Evolutionary conservation across 2,329 filamentous ascomycete genomes (phyloP), one percentile per base, ranked within the genome.

Genomic region (Colletotrichum sublineola): DNA sequence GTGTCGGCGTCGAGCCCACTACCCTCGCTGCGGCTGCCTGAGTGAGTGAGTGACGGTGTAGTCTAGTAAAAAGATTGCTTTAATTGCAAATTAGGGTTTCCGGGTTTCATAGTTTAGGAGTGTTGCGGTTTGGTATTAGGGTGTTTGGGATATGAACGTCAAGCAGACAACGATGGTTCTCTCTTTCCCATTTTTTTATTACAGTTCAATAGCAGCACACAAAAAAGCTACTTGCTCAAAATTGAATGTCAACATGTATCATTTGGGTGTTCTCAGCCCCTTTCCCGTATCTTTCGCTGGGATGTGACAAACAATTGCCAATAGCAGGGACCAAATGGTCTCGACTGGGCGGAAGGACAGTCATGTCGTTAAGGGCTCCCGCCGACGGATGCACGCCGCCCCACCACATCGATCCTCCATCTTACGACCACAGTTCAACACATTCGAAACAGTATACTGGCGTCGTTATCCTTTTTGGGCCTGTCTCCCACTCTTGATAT

Each of bases 1-100:
- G 96, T 79, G 95, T 99, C 65, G 96, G 95, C 78, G 96, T 98
- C 46, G 90, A 92, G 82, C 91, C 92, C 36, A 89, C 83, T 56
- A 85, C 90, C 63, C 84, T 92, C 72, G 90, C 86, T 52, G 83
- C 84, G 73, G 78, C 82, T 75, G 86, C 84, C 75, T 88, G 78
- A 75, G 31, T 52, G 60, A 52, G 33, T 52, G 31, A n/a, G 18
- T 46, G 44, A 29, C 4, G 12, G 5, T 52, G 14, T 38, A 3
- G 33, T 38, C 33, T 52, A 20, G 33, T 11, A 18, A 20, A 20
- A 18, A 2, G 33, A 5, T 36, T 20, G 20, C 29, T 63, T 48
- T 31, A 52, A 33, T 31, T 63, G 33, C 60, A 29, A 40, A 63
- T 48, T 40, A 46, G 60, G 60, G 33, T 63, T 52, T 46, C 33